Percentiles rank a stretch among this genome's conserved stretches.
These are phyloP conservation scores for Eudorina sp. DNA, from an alignment of 139 green algal genomes.

Conservation along the genomic window DNA sequence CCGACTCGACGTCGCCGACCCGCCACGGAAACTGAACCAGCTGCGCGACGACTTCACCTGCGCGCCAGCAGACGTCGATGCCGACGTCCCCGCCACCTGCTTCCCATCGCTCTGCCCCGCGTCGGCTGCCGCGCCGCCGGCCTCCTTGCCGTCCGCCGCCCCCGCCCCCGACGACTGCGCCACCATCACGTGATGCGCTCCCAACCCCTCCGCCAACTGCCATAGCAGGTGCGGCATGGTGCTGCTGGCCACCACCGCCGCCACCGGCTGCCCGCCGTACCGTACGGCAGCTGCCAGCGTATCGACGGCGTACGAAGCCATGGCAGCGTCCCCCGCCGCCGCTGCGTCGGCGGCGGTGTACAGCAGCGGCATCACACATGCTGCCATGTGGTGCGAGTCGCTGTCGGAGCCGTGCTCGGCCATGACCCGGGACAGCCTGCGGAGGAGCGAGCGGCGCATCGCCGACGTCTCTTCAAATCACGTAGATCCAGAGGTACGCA, in stretches of 20 bases:
- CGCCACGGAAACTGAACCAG: background rate
- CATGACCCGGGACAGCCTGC: conserved; percentile 51
- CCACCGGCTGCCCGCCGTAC: conserved; percentile 40
- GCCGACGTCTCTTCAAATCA: no score
- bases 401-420: conserved; percentile 35
- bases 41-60: background rate
- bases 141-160: background rate
- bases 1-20: background rate
- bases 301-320: conserved; percentile 55
- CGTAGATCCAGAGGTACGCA: no score
- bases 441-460: no score
- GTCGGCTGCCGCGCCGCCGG: background rate
- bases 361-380: conserved; percentile 77
- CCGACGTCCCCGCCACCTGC: background rate
- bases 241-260: conserved; percentile 8
- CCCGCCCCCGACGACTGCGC: background rate
- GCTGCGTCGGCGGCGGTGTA: conserved; percentile 81
- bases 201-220: conserved; percentile 41
- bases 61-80: background rate
- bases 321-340: conserved; percentile 49
- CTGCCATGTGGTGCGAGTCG: conserved; percentile 57
- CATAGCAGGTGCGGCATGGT: conserved; percentile 58
- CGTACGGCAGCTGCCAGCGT: conserved; percentile 43
- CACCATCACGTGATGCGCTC: background rate
- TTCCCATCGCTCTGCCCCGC: background rate